Evolutionary conservation across 176 grass and related monocot species (phyloP), one percentile per base, ranked within the genome.

Genomic region (Raddia guianensis): DNA sequence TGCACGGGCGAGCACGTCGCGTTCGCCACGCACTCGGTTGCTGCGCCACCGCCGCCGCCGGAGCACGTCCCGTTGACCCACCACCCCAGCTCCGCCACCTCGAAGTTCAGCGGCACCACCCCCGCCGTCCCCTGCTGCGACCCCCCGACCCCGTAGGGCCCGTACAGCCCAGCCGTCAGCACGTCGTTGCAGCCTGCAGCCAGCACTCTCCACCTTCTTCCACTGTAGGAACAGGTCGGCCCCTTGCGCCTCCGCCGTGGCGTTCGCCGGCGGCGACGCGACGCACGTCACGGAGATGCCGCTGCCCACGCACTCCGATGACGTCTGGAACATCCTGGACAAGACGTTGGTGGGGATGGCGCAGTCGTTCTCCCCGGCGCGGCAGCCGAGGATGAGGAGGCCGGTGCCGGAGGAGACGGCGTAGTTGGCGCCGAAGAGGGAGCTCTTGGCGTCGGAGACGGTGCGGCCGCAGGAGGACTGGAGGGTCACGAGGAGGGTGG

Each of bases 51-150:
- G 27, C 27, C 8, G 11, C 0, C 33, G 43, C 0, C 6, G 8
- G 9, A 4, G 73, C 94, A 94, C 4, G 5, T 18, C 61, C 91
- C 91, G 35, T 82, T 8, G 50, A 98, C 35, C 95, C 95, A 98
- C 95, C 95, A 98, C 0, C 66, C 88, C 0, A 93, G 15, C 88
- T 98, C 88, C 3, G 46, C 78, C 7, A 62, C 6, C 52, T 60
- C 37, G 84, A 98, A 48, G 57, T 87, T 60, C 47, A 95, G 50
- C 13, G 82, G 11, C 1, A 20, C 0, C 76, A 73, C 3, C 0
- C 1, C 3, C 37, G 37, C 37, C 76, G 70, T 3, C 0, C 37
- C 72, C 7, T 32, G 32, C 9, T 6, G 0, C 10, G 60, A 35
- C 1, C 2, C 1, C 0, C 2, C n/a, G n/a, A n/a, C n/a, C n/a